These are phyloP conservation scores for Geotrichum macrosporum DNA, from an alignment of 1,139 yeast genomes.

Conservation along the genomic window DNA sequence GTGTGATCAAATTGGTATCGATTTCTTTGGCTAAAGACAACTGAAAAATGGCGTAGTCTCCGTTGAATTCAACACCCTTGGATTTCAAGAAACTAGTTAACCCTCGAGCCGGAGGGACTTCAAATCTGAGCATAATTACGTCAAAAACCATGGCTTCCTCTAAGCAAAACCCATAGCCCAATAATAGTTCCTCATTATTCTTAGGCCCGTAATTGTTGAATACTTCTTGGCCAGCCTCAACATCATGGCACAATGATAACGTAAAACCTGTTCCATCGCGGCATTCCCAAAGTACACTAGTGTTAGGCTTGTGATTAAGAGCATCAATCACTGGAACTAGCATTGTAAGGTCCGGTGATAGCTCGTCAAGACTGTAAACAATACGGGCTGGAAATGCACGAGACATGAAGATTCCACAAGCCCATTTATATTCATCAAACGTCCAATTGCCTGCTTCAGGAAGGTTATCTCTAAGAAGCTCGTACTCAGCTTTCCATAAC, in stretches of 20 bases:
- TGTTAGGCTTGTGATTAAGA: constrained; percentile 61
- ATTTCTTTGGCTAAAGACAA: constrained; percentile 3
- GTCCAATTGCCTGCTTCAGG: constrained; percentile 17
- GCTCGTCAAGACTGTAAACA: constrained; percentile 41
- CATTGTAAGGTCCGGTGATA: constrained; percentile 53
- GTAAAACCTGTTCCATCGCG: constrained; percentile 31
- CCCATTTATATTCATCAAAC: constrained; percentile 60
- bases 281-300: constrained; percentile 62
- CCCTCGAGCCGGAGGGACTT: constrained; percentile 13
- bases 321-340: constrained; percentile 75
- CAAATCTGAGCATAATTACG: constrained; percentile 49
- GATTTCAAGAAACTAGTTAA: too few species aligned
- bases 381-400: constrained; percentile 67
- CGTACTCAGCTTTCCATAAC: constrained; percentile 36
- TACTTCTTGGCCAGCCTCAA: constrained; percentile 46
- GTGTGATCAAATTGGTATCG: constrained; percentile 7
- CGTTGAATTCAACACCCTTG: background rate
- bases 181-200: constrained; percentile 67
- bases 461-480: constrained; percentile 12
- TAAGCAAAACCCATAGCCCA: constrained; percentile 64
- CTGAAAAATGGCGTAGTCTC: constrained; percentile 5
- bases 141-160: constrained; percentile 56
- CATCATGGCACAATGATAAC: constrained; percentile 20
- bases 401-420: constrained; percentile 62
- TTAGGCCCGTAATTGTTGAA: constrained; percentile 83